A percentile compares a stretch with the other conserved stretches of the same genome.
phyloP scores from a whole-genome alignment of 495 filamentous ascomycete species.

The Thermochaetoides thermophila region DNA sequence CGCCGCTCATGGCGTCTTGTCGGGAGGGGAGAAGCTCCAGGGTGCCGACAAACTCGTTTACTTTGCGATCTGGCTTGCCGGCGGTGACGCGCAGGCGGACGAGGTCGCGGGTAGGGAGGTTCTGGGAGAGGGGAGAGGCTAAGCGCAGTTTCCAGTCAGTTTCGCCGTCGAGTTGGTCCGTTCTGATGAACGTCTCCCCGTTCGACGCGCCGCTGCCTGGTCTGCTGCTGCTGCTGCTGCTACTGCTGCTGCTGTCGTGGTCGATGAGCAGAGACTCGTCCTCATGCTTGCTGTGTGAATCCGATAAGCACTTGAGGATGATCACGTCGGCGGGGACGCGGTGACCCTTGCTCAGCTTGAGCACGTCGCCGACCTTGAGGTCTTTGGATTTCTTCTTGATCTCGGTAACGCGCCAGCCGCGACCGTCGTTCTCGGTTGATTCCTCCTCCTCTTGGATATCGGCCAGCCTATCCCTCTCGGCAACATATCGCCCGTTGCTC shows the following conservation, averaged over 20 bases:
- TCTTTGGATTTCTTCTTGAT: conserved; percentile 70
- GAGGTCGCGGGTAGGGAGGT: conserved; percentile 50
- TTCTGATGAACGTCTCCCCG: conserved; percentile 92
- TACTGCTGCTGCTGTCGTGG: conserved; percentile 14
- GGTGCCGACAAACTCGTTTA: conserved; percentile 87
- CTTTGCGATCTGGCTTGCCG: conserved; percentile 75
- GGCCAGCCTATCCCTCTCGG: conserved; percentile 30
- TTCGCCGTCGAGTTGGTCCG: conserved; percentile 95
- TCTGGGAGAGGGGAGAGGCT: conserved; percentile 70
- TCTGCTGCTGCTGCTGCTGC: conserved; percentile 12
- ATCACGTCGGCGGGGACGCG: conserved; percentile 89
- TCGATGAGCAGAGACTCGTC: conserved; percentile 28
- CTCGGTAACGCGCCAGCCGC: conserved; percentile 39
- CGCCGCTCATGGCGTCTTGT: conserved; percentile 16
- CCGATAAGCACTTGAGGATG: conserved; percentile 68
- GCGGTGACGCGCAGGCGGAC: conserved; percentile 62
- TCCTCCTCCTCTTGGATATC: conserved; percentile 42
- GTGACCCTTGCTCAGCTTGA: conserved; percentile 82
- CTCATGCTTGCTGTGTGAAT: no score
- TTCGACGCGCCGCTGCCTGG: conserved; percentile 23
- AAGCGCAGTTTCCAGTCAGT: conserved; percentile 97
- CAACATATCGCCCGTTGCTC: conserved; percentile 15
- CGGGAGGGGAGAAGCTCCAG: conserved; percentile 45
- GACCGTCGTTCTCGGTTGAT: conserved; percentile 29
- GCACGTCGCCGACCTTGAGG: conserved; percentile 84